phyloP scores from a whole-genome alignment of 2,329 filamentous ascomycete genomes.

The Mycocentrospora acerina region DNA sequence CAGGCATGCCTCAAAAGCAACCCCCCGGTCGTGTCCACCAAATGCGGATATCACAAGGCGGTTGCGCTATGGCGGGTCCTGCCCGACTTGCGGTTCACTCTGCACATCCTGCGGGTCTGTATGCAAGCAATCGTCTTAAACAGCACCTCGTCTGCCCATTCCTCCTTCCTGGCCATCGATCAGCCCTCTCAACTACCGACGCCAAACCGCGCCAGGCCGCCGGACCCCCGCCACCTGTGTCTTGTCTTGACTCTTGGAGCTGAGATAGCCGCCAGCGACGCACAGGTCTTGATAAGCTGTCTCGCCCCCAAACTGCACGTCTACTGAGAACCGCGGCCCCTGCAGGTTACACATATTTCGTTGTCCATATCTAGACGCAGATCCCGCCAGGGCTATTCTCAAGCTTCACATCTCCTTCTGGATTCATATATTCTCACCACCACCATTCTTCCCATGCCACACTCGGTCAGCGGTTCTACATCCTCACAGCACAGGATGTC shows the following conservation, averaged over 20 bases:
- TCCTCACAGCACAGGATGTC: slow-evolving; percentile 39
- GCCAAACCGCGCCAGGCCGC: too few species aligned
- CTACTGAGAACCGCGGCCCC: background rate
- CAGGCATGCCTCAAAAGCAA: slow-evolving; percentile 10
- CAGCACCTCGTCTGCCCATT: slow-evolving; percentile 2
- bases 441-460: slow-evolving; percentile 32
- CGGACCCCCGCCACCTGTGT: too few species aligned
- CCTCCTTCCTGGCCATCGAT: slow-evolving; percentile 1
- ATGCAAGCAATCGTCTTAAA: slow-evolving; percentile 5
- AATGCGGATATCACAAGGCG: slow-evolving; percentile 10
- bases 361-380: slow-evolving; percentile 30
- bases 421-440: slow-evolving; percentile 12
- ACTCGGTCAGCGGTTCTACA: slow-evolving; percentile 36
- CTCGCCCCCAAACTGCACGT: too few species aligned
- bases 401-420: slow-evolving; percentile 25
- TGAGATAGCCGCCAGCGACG: too few species aligned
- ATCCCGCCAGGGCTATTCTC: slow-evolving; percentile 19
- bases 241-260: too few species aligned
- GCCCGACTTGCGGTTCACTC: slow-evolving; percentile 7
- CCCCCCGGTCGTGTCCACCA: slow-evolving; percentile 8
- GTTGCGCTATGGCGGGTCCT: slow-evolving; percentile 8
- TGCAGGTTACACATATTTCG: slow-evolving; percentile 22
- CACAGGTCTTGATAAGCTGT: too few species aligned
- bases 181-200: too few species aligned
- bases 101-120: slow-evolving; percentile 1